Base-by-base conservation (phyloP, 2,329 filamentous ascomycete genomes). In the Blastomyces gilchristii region DNA sequence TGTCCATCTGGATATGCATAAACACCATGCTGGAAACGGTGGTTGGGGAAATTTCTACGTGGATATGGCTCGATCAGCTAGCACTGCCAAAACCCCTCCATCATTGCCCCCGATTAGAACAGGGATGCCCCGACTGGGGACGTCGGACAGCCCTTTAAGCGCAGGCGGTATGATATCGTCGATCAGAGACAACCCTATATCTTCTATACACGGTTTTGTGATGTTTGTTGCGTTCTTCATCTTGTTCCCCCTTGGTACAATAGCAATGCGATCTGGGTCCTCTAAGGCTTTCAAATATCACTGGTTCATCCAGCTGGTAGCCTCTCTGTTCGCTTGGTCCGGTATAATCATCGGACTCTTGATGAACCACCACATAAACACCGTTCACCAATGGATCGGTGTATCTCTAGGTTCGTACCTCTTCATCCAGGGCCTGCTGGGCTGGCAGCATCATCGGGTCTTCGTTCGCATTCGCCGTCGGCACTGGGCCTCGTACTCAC, bases 141-240 rank as follows among this genome's bases (percentile, higher is more conserved):
- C 56, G 7, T 58, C 56, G 25, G 56, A 58, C 37, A 58, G 56
- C 8, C 56, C 56, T 25, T 3, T 28, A 28, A 58, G 18, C 6
- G 37, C 56, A 12, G n/a, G n/a, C 25, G 56, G 56, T 45, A 14
- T 58, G 5, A 3, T 58, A 22, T 22, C 34, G 11, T 25, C 22
- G 8, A 41, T 43, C 1, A 31, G 37, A 41, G 34, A 25, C 11
- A 58, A 58, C 16, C 37, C 22, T 7, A 58, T 58, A 14, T 11
- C 37, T 5, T 41, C 56, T 12, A 58, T 58, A 5, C 56, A 58
- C 14, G 56, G 56, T 16, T 58, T 58, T 43, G n/a, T 58, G 37
- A 58, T 58, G 56, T n/a, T 60, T 8, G 43, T 60, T 37, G 39
- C 49, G 9, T 60, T 60, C 50, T 60, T 47, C 43, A 60, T 60